Evolutionary conservation across 1,284 basidiomycete genomes (phyloP).

Genomic region (Heterobasidion annosum): DNA sequence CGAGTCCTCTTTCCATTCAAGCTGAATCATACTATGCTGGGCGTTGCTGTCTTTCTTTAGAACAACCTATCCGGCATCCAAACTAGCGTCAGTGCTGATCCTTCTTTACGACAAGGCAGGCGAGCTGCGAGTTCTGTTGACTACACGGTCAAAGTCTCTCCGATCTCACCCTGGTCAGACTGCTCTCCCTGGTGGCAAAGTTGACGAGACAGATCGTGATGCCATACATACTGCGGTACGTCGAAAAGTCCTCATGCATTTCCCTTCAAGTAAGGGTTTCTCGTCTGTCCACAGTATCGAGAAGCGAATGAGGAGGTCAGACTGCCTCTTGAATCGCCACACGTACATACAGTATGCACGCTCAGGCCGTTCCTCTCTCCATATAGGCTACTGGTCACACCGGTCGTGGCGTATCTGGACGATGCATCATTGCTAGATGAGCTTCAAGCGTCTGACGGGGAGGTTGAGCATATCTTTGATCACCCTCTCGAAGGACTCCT

Average conservation of each 20-base stretch:
- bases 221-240: slow-evolving; percentile 69
- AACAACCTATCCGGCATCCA: slow-evolving; percentile 33
- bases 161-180: slow-evolving; percentile 74
- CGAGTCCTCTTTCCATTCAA: background rate
- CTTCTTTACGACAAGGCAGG: slow-evolving; percentile 64
- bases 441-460: slow-evolving; percentile 49
- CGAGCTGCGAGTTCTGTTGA: slow-evolving; percentile 67
- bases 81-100: slow-evolving; percentile 70
- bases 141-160: slow-evolving; percentile 73
- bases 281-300: slow-evolving; percentile 40
- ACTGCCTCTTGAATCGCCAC: slow-evolving; percentile 48
- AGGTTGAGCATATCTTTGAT: slow-evolving; percentile 74
- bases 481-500: slow-evolving; percentile 67
- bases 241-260: slow-evolving; percentile 3
- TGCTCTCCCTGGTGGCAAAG: slow-evolving; percentile 78
- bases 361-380: slow-evolving; percentile 69
- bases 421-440: slow-evolving; percentile 38
- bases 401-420: slow-evolving; percentile 66
- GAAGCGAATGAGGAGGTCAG: slow-evolving; percentile 81
- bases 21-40: background rate
- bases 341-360: slow-evolving; percentile 54
- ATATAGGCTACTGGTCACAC: slow-evolving; percentile 52
- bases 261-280: background rate
- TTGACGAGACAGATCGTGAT: slow-evolving; percentile 57
- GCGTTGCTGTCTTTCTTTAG: slow-evolving; percentile 20